A percentile compares a stretch with the other conserved stretches of the same genome.
phyloP scores from a whole-genome alignment of 768 basidiomycete species.

The Hericium rajendrae region DNA sequence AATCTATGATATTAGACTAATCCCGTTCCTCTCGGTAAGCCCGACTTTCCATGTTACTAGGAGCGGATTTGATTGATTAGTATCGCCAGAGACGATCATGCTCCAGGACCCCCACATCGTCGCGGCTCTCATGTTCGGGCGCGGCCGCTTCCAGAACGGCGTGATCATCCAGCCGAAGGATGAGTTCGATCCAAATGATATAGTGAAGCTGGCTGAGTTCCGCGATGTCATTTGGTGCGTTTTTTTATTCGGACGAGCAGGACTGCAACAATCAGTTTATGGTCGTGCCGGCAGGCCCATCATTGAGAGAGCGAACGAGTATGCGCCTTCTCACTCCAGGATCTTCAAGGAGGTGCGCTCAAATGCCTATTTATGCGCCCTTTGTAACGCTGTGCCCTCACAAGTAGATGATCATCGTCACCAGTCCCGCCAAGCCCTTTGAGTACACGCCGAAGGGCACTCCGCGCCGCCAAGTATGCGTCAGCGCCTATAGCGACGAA shows the following conservation, averaged over 20 bases:
- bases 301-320: conserved; percentile 14
- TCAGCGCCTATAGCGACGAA: conserved; percentile 3
- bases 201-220: not conserved
- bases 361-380: not conserved
- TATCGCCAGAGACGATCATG: not conserved
- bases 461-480: conserved; percentile 4
- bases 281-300: not conserved
- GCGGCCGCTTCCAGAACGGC: conserved; percentile 5
- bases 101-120: not conserved
- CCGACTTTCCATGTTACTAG: not conserved
- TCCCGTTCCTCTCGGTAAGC: not conserved
- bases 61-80: not conserved
- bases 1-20: too few relatives aligned
- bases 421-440: conserved; percentile 11
- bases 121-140: conserved; percentile 1
- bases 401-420: conserved; percentile 15
- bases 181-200: not conserved
- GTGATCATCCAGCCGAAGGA: not conserved
- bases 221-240: not conserved
- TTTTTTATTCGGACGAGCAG: too few relatives aligned
- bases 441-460: conserved; percentile 13
- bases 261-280: not conserved
- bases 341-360: conserved; percentile 15
- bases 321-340: conserved; percentile 13
- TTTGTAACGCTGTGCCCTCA: not conserved